Evolutionary conservation across 2,329 filamentous ascomycete species (phyloP), one percentile per base, ranked within the genome.

Genomic region (Blastomyces percursus): DNA sequence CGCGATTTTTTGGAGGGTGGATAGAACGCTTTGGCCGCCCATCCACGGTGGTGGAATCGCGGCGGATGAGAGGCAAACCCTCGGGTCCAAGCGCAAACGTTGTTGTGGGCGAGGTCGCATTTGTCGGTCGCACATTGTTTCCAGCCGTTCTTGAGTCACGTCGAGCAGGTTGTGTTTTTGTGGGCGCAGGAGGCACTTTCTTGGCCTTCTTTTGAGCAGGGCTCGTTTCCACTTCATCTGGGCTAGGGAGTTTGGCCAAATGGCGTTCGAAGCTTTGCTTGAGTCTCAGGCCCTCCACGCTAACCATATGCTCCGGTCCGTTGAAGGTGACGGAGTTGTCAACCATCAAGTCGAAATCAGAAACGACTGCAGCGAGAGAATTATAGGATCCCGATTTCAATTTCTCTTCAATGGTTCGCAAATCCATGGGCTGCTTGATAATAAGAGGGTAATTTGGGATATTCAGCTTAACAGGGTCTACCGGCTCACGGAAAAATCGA

Each of bases 1-100:
- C 94, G 67, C 93, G 92, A 65, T 87, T 86, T 71, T 93, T 92
- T 0, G 94, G 91, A 9, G 92, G 89, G 69, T 96, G 91, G 62
- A 97, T 96, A 16, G 93, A 91, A 61, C 94, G 88, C 80, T 96
- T 96, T 12, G 93, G 92, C 60, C 94, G 85, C 62, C 87, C 88
- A 67, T 91, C 90, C 4, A 83, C 82, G 63, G 87, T 88, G 6
- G 86, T 87, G 1, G 90, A 96, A 69, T 95, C 91, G 24, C 93
- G 88, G 61, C 94, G 88, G 66, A 94, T 94, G 48, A 91, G 81
- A 9, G 91, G 91, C 48, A 90, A 82, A 1, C 90, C 90, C 68
- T 90, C 86, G 1, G 90, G 85, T 30, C 88, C 85, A 12, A 95
- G 80, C 2, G 91, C 90, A 75, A 91, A 95, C 0, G 88, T 83